A percentile compares a stretch with the other conserved stretches of the same genome.
Conservation (phyloP, 2,329 filamentous ascomycete genomes). For the Neofusicoccum ribis region DNA sequence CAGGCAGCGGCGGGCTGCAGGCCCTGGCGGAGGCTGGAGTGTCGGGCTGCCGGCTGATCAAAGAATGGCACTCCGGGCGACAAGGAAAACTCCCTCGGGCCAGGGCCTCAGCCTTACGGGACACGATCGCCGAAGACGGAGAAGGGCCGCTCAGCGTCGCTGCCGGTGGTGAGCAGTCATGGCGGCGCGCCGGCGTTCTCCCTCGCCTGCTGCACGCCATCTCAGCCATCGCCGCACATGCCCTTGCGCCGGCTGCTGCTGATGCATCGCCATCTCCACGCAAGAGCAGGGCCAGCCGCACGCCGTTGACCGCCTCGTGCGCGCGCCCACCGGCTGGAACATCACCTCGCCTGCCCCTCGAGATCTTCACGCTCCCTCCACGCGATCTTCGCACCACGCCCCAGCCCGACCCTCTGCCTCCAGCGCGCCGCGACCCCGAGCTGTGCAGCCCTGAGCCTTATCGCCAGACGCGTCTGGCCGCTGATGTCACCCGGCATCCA, state of each 20-base stretch:
- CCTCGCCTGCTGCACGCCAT: slow-evolving; percentile 4
- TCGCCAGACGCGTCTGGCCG: background rate
- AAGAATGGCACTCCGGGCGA: too few relatives aligned
- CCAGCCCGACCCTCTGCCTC: background rate
- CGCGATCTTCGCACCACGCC: slow-evolving; percentile 15
- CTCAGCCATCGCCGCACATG: background rate
- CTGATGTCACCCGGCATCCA: slow-evolving; percentile 20
- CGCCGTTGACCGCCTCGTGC: slow-evolving; percentile 18
- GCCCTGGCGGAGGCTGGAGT: background rate
- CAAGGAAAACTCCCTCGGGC: slow-evolving; percentile 1
- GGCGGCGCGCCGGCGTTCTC: background rate
- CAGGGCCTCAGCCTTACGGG: slow-evolving; percentile 16
- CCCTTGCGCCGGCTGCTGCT: background rate
- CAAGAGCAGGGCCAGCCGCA: background rate
- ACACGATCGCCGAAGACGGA: slow-evolving; percentile 15
- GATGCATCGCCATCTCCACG: background rate
- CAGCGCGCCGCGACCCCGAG: background rate
- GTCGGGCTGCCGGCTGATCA: too few relatives aligned
- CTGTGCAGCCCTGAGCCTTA: background rate
- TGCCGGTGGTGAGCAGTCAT: background rate
- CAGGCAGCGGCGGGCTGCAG: background rate
- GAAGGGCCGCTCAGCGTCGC: background rate
- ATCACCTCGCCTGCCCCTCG: slow-evolving; percentile 9
- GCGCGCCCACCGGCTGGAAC: slow-evolving; percentile 2
- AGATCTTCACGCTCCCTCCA: slow-evolving; percentile 14